Percentiles rank a stretch among this genome's conserved stretches.
Conservation (phyloP, 768 basidiomycete genomes). For the Hericium coralloides region DNA sequence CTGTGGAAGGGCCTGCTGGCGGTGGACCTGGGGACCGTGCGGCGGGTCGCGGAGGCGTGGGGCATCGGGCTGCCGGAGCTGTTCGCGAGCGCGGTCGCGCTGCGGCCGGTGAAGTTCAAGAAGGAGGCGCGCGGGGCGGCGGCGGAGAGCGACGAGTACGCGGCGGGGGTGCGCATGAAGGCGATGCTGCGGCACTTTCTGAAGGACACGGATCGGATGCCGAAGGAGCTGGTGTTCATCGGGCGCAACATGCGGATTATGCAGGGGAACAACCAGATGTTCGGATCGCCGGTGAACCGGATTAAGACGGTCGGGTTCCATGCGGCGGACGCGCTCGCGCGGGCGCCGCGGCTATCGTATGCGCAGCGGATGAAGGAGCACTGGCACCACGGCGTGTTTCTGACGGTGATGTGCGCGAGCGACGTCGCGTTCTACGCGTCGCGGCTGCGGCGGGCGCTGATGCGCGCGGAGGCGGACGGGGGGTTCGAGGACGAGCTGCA, state of each 20-base stretch:
- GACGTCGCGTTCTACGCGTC: slow-evolving; percentile 63
- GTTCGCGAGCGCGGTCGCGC: slow-evolving; percentile 64
- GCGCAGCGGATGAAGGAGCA: slow-evolving; percentile 39
- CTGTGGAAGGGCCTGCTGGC: slow-evolving; percentile 65
- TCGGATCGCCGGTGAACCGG: slow-evolving; percentile 83
- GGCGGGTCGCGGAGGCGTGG: slow-evolving; percentile 47
- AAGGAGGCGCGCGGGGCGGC: slow-evolving; percentile 18
- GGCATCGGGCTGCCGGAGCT: slow-evolving; percentile 65
- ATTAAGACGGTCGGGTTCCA: slow-evolving; percentile 84
- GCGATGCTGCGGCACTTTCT: slow-evolving; percentile 56
- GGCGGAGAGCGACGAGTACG: slow-evolving; percentile 48
- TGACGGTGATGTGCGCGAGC: slow-evolving; percentile 51
- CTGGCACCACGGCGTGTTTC: slow-evolving; percentile 55
- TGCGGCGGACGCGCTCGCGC: slow-evolving; percentile 60
- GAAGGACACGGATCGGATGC: slow-evolving; percentile 68
- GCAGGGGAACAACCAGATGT: slow-evolving; percentile 64
- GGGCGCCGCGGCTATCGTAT: slow-evolving; percentile 32
- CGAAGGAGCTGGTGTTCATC: slow-evolving; percentile 66
- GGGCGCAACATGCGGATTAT: slow-evolving; percentile 65
- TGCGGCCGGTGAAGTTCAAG: slow-evolving; percentile 47
- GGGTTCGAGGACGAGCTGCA: slow-evolving; percentile 83
- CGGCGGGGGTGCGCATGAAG: slow-evolving; percentile 62
- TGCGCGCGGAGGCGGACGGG: slow-evolving; percentile 30
- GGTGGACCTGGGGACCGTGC: slow-evolving; percentile 44
- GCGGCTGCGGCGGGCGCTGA: slow-evolving; percentile 26